Evolutionary conservation across 2,329 filamentous ascomycete genomes (phyloP), one percentile per base, ranked within the genome.

Genomic region (Trichophyton schoenleinii): DNA sequence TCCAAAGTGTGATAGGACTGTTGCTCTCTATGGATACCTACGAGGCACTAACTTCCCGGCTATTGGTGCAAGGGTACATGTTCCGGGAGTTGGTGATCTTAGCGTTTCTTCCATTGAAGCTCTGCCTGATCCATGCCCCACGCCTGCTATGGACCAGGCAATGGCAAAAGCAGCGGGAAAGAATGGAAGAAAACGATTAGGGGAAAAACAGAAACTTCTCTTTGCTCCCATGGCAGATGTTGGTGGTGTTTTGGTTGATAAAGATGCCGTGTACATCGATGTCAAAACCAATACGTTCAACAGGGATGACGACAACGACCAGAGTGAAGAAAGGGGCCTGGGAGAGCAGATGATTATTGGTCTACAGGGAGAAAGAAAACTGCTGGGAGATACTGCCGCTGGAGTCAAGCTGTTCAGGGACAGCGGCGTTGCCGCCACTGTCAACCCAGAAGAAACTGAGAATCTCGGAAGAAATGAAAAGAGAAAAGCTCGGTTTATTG

Each of bases 211-310:
- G 71, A 96, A 96, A 77, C 84, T 95, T 68, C 78, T 99, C 3
- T 95, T 96, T 74, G 95, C 94, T 2, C 95, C 94, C 38, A 97
- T 99, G 92, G 96, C 91, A 28, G 94, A 99, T 74, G 91, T 96
- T 38, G 95, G 91, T 66, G 94, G 94, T 68, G 83, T 99, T 11
- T 86, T 97, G 71, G 92, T 99, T 59, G 94, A 99, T 67, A 95
- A 95, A 64, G 94, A 99, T 74, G 91, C 92, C 6, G 91, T 99
- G 42, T 99, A 95, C 77, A 96, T 87, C 64, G 83, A 87, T 68
- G 76, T 87, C 49, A 87, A 86, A 70, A 84, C 82, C 13, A 78
- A 81, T 31, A 95, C 83, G 3, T 96, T 99, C 66, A 78, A 85
- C 64, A 74, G 75, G 9, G 85, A 83, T 11, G 79, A 80, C 8